Conservation (phyloP, 495 filamentous ascomycete species). For the Lasiosphaeria hispida region DNA sequence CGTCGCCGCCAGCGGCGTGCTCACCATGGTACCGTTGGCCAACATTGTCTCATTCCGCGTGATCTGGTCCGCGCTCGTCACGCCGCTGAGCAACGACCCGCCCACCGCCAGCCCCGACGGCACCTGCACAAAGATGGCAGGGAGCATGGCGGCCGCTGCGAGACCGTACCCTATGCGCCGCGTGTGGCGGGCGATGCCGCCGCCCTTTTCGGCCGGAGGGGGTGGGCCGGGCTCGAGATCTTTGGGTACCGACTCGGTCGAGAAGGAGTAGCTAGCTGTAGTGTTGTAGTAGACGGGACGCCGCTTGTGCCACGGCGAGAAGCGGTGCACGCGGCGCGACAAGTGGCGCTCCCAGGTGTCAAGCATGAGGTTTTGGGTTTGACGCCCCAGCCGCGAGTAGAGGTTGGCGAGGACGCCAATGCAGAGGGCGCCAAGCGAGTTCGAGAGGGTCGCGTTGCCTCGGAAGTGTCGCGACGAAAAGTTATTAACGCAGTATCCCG, state of each 20-base stretch:
- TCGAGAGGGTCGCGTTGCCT: constrained; percentile 77
- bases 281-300: constrained; percentile 17
- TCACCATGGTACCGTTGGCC: constrained; percentile 26
- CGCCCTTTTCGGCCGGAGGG: constrained; percentile 4
- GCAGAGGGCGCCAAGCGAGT: constrained; percentile 79
- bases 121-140: constrained; percentile 93
- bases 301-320: constrained; percentile 6
- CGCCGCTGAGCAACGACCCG: constrained; percentile 78
- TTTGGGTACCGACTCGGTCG: constrained; percentile 13
- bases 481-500: constrained; percentile 85
- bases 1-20: constrained; percentile 28
- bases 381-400: constrained; percentile 71
- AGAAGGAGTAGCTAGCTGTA: background rate
- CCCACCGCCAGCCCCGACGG: constrained; percentile 84
- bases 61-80: constrained; percentile 80
- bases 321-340: constrained; percentile 20
- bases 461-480: constrained; percentile 70
- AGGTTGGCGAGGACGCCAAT: constrained; percentile 86
- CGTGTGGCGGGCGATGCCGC: constrained; percentile 15
- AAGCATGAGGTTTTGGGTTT: constrained; percentile 28
- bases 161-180: constrained; percentile 62
- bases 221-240: constrained; percentile 15
- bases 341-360: constrained; percentile 32
- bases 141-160: constrained; percentile 83
- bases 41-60: constrained; percentile 46